Conservation (phyloP, 176 grass and related monocot genomes). For the Zea luxurians region DNA sequence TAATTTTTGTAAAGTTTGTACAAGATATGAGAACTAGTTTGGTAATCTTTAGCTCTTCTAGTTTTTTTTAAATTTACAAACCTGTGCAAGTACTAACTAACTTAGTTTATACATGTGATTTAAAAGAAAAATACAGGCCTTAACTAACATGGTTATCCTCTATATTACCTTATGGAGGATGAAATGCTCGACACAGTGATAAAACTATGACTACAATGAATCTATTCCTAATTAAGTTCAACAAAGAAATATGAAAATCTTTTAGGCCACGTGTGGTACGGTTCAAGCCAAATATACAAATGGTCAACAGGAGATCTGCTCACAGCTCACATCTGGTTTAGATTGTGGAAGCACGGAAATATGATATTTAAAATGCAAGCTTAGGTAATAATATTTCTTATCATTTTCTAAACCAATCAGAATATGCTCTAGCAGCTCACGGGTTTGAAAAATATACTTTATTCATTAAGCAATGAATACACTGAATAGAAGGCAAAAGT, state of each 20-base stretch:
- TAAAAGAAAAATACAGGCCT: background rate
- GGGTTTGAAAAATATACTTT: background rate
- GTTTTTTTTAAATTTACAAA: background rate
- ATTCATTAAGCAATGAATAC: background rate
- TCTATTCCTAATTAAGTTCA: background rate
- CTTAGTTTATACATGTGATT: background rate
- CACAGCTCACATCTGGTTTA: background rate
- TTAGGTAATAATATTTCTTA: background rate
- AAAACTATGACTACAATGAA: conserved; percentile 10
- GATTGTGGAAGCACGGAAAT: background rate
- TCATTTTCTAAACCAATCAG: background rate
- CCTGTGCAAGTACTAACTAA: background rate
- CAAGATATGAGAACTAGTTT: background rate
- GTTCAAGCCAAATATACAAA: background rate
- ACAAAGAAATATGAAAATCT: background rate
- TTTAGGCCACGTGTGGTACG: background rate
- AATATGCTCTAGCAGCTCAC: background rate
- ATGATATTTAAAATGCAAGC: background rate
- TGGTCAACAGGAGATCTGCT: background rate
- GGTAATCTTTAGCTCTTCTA: background rate
- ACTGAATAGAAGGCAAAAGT: background rate
- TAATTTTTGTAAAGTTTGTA: background rate
- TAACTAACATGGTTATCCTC: background rate
- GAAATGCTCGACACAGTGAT: background rate
- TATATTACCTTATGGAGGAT: background rate